Conservation (phyloP, 2,329 filamentous ascomycete genomes). For the Colletotrichum horii region DNA sequence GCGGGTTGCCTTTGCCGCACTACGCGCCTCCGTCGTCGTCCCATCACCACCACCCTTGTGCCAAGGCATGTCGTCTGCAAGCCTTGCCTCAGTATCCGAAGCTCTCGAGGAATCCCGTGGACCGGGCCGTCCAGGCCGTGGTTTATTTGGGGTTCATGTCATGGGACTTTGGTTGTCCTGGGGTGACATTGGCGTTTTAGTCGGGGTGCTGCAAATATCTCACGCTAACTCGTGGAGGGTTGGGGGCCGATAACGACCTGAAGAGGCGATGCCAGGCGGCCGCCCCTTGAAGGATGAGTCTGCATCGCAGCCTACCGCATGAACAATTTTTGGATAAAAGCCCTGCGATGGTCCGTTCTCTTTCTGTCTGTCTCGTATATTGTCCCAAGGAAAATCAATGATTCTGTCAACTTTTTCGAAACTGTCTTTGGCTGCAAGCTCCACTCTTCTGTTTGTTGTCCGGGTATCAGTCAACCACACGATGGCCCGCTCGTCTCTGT, state of each 20-base stretch:
- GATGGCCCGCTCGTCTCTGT: constrained; percentile 3
- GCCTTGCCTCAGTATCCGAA: not conserved
- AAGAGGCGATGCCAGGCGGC: constrained; percentile 1
- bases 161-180: not conserved
- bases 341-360: not conserved
- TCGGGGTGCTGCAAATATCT: not conserved
- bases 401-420: not conserved
- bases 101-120: not conserved
- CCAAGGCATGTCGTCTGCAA: not conserved
- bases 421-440: not conserved
- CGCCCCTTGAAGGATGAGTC: not conserved
- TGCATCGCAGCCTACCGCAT: not conserved
- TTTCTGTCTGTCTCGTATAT: not conserved
- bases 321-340: not conserved
- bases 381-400: not conserved
- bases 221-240: not conserved
- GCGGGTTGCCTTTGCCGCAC: not conserved
- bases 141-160: not conserved
- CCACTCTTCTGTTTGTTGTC: not conserved
- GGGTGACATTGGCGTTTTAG: not conserved
- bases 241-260: not conserved
- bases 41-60: not conserved
- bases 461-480: not conserved
- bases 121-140: not conserved
- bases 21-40: not conserved